Evolutionary conservation across 805 yeast species (phyloP).

Genomic region (Candida boleticola): DNA sequence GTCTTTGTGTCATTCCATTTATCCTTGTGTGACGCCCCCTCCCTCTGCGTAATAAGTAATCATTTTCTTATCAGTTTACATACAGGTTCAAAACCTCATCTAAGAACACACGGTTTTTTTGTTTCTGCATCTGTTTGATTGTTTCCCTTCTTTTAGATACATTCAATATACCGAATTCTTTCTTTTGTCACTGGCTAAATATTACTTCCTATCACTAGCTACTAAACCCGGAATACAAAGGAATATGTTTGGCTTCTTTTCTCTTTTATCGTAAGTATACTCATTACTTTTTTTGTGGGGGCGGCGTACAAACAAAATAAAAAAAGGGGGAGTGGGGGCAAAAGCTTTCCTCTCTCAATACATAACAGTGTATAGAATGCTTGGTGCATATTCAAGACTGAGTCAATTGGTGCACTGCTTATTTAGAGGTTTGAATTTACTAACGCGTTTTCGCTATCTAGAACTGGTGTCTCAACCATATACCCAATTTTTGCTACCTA

Average conservation of each 20-base stretch:
- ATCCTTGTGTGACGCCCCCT: background rate
- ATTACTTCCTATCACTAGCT: no score
- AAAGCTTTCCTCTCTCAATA: no score
- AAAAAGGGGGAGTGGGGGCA: no score
- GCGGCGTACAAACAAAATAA: no score
- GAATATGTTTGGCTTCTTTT: conserved; percentile 16
- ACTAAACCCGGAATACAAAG: no score
- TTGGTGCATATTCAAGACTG: background rate
- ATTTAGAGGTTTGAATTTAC: no score
- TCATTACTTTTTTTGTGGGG: background rate
- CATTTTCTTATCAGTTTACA: conserved; percentile 2
- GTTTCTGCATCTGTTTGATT: background rate
- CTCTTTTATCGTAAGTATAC: conserved; percentile 17
- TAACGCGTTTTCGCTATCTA: no score
- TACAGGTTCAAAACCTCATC: conserved; percentile 1
- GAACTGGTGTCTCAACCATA: conserved; percentile 41
- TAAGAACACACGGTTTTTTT: background rate
- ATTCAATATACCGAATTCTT: background rate
- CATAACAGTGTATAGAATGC: no score
- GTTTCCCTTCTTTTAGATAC: background rate
- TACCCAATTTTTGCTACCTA: conserved; percentile 64
- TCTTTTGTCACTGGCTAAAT: no score
- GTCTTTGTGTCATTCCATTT: background rate
- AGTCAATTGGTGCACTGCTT: background rate
- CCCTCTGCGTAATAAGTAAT: background rate